A percentile compares a stretch with the other conserved stretches of the same genome.
These are phyloP conservation scores for Beta macrorhiza DNA, from an alignment of 179 eudicot genomes.

Conservation along the genomic window DNA sequence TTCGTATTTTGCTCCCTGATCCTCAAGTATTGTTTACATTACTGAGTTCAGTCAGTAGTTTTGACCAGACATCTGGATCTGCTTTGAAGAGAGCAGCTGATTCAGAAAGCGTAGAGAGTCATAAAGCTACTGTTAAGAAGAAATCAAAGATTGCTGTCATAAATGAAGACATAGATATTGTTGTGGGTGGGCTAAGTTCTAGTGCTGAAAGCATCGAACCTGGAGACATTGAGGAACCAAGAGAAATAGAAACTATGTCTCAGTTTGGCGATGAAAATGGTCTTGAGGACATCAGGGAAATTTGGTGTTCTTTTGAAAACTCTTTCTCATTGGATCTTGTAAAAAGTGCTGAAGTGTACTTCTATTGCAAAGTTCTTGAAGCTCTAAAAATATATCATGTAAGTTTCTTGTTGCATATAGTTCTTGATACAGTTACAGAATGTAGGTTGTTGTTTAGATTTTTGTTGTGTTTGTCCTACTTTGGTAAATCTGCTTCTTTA, in stretches of 20 bases:
- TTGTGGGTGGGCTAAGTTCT: slow-evolving; percentile 63
- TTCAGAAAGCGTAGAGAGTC: slow-evolving; percentile 30
- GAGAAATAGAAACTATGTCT: slow-evolving; percentile 21
- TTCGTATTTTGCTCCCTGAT: slow-evolving; percentile 77
- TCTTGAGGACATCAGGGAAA: slow-evolving; percentile 32
- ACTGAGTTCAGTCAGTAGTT: slow-evolving; percentile 54
- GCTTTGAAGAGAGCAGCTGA: slow-evolving; percentile 53
- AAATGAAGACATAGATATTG: slow-evolving; percentile 63
- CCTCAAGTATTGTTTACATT: slow-evolving; percentile 77
- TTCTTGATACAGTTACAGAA: neutral
- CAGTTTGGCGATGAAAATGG: slow-evolving; percentile 37
- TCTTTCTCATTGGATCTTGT: slow-evolving; percentile 25
- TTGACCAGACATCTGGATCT: slow-evolving; percentile 41
- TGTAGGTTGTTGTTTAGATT: neutral
- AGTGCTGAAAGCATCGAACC: slow-evolving; percentile 29
- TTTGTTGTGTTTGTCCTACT: neutral
- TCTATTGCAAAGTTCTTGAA: slow-evolving; percentile 74
- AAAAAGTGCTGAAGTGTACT: slow-evolving; percentile 49
- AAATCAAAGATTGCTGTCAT: slow-evolving; percentile 41
- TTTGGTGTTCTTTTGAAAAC: slow-evolving; percentile 59
- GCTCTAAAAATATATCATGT: slow-evolving; percentile 71
- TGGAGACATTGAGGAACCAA: slow-evolving; percentile 32
- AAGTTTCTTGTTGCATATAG: slow-evolving; percentile 33
- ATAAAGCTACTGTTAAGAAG: slow-evolving; percentile 36
- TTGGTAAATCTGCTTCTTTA: neutral